Conservation (phyloP, 164 flowering plant genomes). For the Liquidambar formosana region DNA sequence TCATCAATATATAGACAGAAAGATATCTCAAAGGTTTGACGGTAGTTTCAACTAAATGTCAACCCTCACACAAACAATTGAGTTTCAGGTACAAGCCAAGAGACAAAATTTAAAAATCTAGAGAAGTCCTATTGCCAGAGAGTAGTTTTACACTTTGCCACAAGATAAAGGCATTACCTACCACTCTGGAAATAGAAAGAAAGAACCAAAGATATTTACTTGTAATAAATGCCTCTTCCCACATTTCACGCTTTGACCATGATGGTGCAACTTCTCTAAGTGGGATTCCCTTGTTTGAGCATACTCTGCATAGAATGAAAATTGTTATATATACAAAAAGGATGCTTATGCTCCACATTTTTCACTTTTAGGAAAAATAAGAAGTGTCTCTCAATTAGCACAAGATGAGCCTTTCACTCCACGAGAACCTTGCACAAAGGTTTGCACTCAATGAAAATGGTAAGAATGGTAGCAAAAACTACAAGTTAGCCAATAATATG, state of each 20-base stretch:
- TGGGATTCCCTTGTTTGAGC: constrained; percentile 66
- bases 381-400: no score
- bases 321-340: neutral
- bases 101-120: neutral
- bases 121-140: no score
- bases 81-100: neutral
- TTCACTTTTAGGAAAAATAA: neutral
- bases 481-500: no score
- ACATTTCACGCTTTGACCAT: constrained; percentile 61
- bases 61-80: neutral
- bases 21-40: neutral
- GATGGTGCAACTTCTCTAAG: constrained; percentile 76
- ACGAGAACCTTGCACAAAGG: neutral
- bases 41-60: no score
- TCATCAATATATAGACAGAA: neutral
- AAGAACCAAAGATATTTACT: constrained; percentile 41
- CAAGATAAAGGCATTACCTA: neutral
- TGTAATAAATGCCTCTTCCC: constrained; percentile 90
- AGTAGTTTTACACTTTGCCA: neutral
- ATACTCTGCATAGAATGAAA: constrained; percentile 47
- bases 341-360: neutral
- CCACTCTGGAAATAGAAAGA: neutral
- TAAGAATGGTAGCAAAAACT: neutral
- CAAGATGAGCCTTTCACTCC: neutral
- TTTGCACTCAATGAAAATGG: neutral